These are phyloP conservation scores for Fusarium pseudoanthophilum DNA, from an alignment of 2,329 filamentous ascomycete species.

Conservation along the genomic window DNA sequence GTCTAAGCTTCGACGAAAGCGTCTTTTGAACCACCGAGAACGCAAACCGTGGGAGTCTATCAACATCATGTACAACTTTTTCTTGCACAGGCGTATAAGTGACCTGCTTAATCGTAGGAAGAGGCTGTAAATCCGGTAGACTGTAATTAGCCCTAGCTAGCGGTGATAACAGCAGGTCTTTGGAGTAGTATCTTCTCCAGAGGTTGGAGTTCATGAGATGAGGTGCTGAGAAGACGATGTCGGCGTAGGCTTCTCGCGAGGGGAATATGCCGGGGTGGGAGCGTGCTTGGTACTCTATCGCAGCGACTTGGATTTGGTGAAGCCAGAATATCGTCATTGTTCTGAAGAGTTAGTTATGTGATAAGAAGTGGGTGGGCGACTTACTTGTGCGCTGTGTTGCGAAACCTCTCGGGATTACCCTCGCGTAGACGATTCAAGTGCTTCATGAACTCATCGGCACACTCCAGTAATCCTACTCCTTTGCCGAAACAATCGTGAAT, in stretches of 20 bases:
- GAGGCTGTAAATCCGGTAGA: slow-evolving; percentile 46
- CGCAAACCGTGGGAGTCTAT: slow-evolving; percentile 45
- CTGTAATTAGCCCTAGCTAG: slow-evolving; percentile 45
- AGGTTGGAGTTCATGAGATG: slow-evolving; percentile 46
- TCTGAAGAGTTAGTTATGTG: not conserved
- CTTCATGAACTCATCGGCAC: slow-evolving; percentile 46
- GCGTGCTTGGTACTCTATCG: slow-evolving; percentile 40
- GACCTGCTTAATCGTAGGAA: slow-evolving; percentile 35
- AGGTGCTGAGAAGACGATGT: slow-evolving; percentile 40
- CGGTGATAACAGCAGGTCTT: slow-evolving; percentile 46
- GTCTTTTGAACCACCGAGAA: slow-evolving; percentile 46
- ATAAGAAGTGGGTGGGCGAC: not conserved
- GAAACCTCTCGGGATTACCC: slow-evolving; percentile 45
- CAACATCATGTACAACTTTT: not conserved
- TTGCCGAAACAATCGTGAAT: slow-evolving; percentile 43
- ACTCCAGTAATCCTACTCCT: slow-evolving; percentile 41
- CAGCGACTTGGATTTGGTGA: slow-evolving; percentile 47
- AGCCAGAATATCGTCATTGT: slow-evolving; percentile 52
- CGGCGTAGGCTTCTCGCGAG: slow-evolving; percentile 33
- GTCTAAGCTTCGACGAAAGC: slow-evolving; percentile 26
- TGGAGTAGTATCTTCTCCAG: slow-evolving; percentile 49
- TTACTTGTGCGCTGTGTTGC: slow-evolving; percentile 49
- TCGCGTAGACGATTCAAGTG: slow-evolving; percentile 43
- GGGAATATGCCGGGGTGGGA: slow-evolving; percentile 21
- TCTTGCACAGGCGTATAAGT: not conserved